Conservation (phyloP, 2,329 filamentous ascomycete species). For the Davidsoniella virescens region DNA sequence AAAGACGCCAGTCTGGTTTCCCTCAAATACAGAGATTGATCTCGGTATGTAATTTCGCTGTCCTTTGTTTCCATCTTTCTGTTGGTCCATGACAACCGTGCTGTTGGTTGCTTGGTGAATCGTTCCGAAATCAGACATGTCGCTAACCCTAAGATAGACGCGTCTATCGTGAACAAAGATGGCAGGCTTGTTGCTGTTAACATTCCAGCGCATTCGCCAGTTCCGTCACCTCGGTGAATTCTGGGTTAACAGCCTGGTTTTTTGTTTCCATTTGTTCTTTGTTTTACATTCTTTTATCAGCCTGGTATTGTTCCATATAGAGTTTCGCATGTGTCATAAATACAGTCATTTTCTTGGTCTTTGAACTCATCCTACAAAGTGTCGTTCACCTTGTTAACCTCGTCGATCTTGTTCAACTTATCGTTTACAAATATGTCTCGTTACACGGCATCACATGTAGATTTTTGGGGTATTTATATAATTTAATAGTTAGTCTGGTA, state of each 20-base stretch:
- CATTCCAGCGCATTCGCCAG: neutral
- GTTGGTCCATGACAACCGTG: too few relatives aligned
- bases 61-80: neutral
- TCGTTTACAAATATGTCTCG: too few relatives aligned
- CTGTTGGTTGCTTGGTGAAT: too few relatives aligned
- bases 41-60: conserved; percentile 3
- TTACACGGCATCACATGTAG: too few relatives aligned
- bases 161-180: conserved; percentile 5
- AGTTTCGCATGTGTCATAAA: neutral
- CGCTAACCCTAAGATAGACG: conserved; percentile 3
- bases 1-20: conserved; percentile 11
- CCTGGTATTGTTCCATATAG: neutral
- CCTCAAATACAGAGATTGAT: conserved; percentile 11
- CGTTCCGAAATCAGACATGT: neutral
- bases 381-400: too few relatives aligned
- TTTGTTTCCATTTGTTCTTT: neutral
- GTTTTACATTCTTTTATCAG: neutral
- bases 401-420: too few relatives aligned
- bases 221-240: conserved; percentile 1
- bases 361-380: neutral
- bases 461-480: too few relatives aligned
- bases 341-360: neutral
- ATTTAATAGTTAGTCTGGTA: too few relatives aligned
- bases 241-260: neutral
- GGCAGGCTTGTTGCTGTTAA: conserved; percentile 6